Evolutionary conservation across 345 rosid species (phyloP), one percentile per base, ranked within the genome.

Genomic region (Euphorbia lathyris): DNA sequence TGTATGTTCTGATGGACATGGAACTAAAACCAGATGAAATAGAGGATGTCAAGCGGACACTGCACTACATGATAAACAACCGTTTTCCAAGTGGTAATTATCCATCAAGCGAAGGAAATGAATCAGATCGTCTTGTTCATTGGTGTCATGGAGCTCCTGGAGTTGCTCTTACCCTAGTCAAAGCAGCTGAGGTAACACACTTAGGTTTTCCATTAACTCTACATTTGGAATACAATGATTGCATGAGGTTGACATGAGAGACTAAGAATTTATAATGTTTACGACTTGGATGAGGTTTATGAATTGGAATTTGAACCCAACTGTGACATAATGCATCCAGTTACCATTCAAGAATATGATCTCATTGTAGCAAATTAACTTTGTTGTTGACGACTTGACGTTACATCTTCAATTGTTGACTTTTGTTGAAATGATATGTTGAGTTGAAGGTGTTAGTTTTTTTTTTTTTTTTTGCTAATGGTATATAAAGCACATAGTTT

Each of bases 61-160:
- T 89, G 27, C 72, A 57, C 53, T 85, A 85, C 81, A 89, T 86
- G 90, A 81, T 86, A 22, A 81, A 74, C 61, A 78, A 81, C 34
- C 81, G 82, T 26, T 89, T 85, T 57, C 79, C 87, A 3, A 83
- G 87, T 66, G 92, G 90, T 25, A 89, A 89, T 79, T 87, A 87
- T 81, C 87, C 84, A 23, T 83, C 88, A 1, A 87, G 87, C 43
- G 85, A 86, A 78, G 90, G 77, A 36, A 73, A 56, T 20, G 67
- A 66, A 73, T 66, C 72, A 10, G 77, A 73, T 63, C 67, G 72
- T 48, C 95, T 85, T 32, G 90, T 89, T 57, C 92, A 87, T 57
- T 87, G 92, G 90, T 89, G 95, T 74, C 95, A 87, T 57, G 92
- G 92, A 52, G 88, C 92, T 68, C 88, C 95, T 10, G 92, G 92